Evolutionary conservation across 2,329 filamentous ascomycete species (phyloP).

Genomic region (Chrysoporthe austroafricana): DNA sequence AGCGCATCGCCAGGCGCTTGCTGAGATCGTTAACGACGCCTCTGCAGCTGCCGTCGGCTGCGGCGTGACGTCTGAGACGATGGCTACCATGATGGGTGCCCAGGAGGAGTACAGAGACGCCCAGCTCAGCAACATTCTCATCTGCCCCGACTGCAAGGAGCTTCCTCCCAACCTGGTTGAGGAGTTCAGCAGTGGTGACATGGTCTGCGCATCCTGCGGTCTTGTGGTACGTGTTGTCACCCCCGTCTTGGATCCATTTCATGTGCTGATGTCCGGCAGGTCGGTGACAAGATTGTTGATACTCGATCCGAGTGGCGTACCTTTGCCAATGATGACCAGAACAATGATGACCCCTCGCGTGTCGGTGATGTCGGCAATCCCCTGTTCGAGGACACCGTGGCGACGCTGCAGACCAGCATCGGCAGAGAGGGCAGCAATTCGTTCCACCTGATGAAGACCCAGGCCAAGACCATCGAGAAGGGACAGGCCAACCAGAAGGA

Average conservation of each 20-base stretch:
- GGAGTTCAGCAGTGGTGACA: constrained; percentile 89
- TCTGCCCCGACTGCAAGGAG: constrained; percentile 90
- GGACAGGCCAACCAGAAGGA: constrained; percentile 62
- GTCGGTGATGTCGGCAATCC: constrained; percentile 93
- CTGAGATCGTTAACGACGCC: constrained; percentile 31
- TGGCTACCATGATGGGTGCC: constrained; percentile 45
- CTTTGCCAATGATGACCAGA: constrained; percentile 97
- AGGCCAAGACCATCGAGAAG: constrained; percentile 58
- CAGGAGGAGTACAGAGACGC: constrained; percentile 64
- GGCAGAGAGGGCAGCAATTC: constrained; percentile 76
- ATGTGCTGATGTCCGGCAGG: constrained; percentile 15
- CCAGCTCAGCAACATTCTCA: constrained; percentile 74
- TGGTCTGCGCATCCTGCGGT: constrained; percentile 90
- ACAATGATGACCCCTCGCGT: constrained; percentile 95
- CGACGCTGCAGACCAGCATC: constrained; percentile 79
- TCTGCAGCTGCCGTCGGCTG: background rate
- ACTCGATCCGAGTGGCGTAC: constrained; percentile 98
- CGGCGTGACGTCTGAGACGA: constrained; percentile 41
- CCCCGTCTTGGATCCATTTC: too few species aligned
- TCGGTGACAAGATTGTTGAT: constrained; percentile 90
- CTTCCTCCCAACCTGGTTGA: constrained; percentile 90
- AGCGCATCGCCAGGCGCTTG: constrained; percentile 27
- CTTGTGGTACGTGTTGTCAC: constrained; percentile 59
- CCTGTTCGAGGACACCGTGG: constrained; percentile 76
- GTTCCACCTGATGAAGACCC: constrained; percentile 78